Evolutionary conservation across 257 asterid genomes (phyloP), one percentile per base, ranked within the genome.

Genomic region (Eustoma russellianum): DNA sequence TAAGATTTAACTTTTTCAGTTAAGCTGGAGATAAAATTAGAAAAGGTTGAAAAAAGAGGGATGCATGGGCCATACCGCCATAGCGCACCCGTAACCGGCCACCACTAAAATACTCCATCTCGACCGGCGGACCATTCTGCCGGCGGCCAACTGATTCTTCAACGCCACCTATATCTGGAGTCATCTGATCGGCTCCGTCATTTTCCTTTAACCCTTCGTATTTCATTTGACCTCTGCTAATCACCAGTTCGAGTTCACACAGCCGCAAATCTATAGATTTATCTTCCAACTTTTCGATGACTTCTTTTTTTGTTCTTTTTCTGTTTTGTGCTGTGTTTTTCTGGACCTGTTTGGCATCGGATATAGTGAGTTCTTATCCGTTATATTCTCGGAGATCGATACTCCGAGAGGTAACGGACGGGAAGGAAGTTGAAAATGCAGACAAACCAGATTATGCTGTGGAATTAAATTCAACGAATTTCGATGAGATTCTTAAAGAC

Each of bases 401-500:
- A 61, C 77, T 89, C 41, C 79, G 97, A 69, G 74, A 80, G 15
- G 70, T 85, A 48, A 56, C 41, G 18, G 58, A 56, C 52, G 55
- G 63, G 6, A 24, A 50, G 17, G 68, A 65, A 46, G 56, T 64
- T 3, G 17, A 47, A 11, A 47, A 19, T 15, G 69, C 7, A 1
- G 78, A 71, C 6, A 74, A 62, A 34, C 66, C 59, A 2, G 94
- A 85, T 52, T 79, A 70, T 53, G 94, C 64, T 43, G 79, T 85
- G 52, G 97, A 89, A 34, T 74, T 89, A 57, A 83, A 89, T 59
- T 77, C 82, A 65, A 77, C 93, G 52, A 76, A 58, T 73, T 89
- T 89, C 47, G 93, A 81, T 73, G 48, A 77, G 2, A 79, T 89
- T 48, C 79, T 89, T 28, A 69, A 74, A 52, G 94, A 83, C 17